Base-by-base conservation (phyloP, 495 filamentous ascomycete genomes). In the Lineolata rhizophorae region DNA sequence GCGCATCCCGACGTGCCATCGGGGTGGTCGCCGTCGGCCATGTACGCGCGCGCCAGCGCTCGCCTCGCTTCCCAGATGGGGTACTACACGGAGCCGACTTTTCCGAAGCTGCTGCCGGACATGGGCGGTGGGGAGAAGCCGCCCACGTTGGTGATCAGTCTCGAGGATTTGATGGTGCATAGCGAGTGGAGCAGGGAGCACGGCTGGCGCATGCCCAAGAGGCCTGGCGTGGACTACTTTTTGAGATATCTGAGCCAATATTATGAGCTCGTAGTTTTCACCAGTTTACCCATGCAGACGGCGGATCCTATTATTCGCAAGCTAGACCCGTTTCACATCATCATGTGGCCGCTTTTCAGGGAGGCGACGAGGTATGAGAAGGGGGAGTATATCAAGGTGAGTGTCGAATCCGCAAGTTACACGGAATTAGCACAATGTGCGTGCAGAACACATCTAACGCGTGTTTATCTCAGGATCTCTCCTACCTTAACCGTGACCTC, bases 241-340 rank as follows among this genome's bases (percentile, higher is more conserved):
- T 53, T 97, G 33, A 79, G 76, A 46, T 97, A 97, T 49, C 62
- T 97, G 24, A 82, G 74, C 53, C 81, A 93, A 49, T 94, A 95
- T 61, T 97, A 93, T 52, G 87, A 97, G 50, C 62, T 97, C 15
- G 90, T 94, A 22, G 65, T 97, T 28, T 97, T 93, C 59, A 94
- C 90, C 18, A 80, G 63, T 35, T 70, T 82, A 11, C 77, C 82
- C 3, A 76, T 67, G 41, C 68, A 68, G 47, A 74, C 74, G 39
- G 87, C 70, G 6, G 84, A 91, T 35, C 79, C 81, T 11, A 62
- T 97, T 15, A 72, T 92, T 40, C 67, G 77, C 30, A 97, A 97
- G 54, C 62, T 97, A 24, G 87, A 95, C 49, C 87, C 84, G n/a
- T 94, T 75, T 56, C 80, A 73, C 29, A 79, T 95, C 53, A 78